Base-by-base conservation (phyloP, 1,139 yeast genomes). In the Geotrichum carabidarum region DNA sequence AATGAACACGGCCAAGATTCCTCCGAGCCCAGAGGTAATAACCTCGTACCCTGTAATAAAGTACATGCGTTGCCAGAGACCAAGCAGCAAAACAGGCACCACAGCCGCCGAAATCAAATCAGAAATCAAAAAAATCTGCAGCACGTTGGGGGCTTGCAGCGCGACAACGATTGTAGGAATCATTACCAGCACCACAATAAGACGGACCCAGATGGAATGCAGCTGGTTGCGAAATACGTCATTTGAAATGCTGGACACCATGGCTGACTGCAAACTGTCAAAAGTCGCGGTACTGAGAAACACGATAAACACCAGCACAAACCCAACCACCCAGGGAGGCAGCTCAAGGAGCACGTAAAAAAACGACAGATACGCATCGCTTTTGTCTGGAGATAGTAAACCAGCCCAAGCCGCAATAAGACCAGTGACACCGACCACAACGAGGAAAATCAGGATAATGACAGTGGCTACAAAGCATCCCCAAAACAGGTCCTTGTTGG, bases 321-420 rank as follows among this genome's bases (percentile, higher is more conserved):
- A 83, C 0, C 93, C 96, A 62, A 84, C 78, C 34, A 89, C 81
- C 96, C 97, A 90, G 36, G 80, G 77, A n/a, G 95, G 94, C 83
- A 90, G 80, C 58, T 82, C 75, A 8, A 81, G 74, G 58, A 90
- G 73, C 56, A 91, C 74, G 58, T 84, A 73, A 72, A 80, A 91
- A 63, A 91, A 85, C 0, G 80, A 74, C 2, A 89, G 84, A 60
- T 82, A 78, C 37, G 79, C 77, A 14, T 87, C 86, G 9, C 72
- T 78, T 66, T 82, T 87, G 30, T 78, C 79, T 11, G 63, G 57
- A 11, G 69, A 71, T 60, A 86, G 72, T 59, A 83, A 79, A 0
- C 94, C 94, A 1, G 89, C 80, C 97, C 97, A 91, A 22, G 87
- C 96, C 1, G 95, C 96, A 55, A 90, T 70, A 61, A 91, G 78